These are phyloP conservation scores for Testicularia cyperi DNA, from an alignment of 1,284 basidiomycete genomes.

Conservation along the genomic window DNA sequence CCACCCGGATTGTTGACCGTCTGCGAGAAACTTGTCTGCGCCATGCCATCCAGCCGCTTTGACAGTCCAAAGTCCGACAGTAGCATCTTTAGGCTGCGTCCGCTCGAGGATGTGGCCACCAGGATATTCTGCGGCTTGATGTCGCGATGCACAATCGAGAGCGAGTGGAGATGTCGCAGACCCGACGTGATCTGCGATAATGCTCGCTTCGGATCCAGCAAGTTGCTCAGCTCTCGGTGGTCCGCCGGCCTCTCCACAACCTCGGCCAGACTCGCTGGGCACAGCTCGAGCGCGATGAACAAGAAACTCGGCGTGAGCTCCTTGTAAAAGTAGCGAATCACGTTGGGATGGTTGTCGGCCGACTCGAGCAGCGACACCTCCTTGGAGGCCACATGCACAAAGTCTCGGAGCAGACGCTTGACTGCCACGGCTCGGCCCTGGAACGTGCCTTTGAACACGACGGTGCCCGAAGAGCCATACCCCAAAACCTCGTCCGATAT, in stretches of 20 bases:
- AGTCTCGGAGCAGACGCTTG: conserved; percentile 91
- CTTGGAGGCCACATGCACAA: conserved; percentile 88
- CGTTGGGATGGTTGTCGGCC: conserved; percentile 91
- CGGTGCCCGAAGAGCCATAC: conserved; percentile 93
- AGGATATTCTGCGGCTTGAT: conserved; percentile 99
- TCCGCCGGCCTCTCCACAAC: conserved; percentile 70
- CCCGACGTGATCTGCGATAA: conserved; percentile 84
- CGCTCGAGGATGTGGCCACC: conserved; percentile 62
- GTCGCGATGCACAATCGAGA: conserved; percentile 96
- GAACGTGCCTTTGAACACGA: conserved; percentile 88
- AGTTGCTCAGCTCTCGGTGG: conserved; percentile 40
- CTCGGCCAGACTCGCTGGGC: conserved; percentile 90
- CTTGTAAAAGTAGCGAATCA: conserved; percentile 95
- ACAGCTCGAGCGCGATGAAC: conserved; percentile 95
- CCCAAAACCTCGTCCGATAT: conserved; percentile 62
- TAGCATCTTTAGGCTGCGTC: conserved; percentile 53
- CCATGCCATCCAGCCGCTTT: conserved; percentile 54
- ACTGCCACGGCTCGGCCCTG: conserved; percentile 95
- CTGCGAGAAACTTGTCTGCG: conserved; percentile 57
- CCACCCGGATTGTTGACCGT: conserved; percentile 57
- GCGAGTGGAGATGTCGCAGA: conserved; percentile 82
- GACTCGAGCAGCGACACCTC: conserved; percentile 92
- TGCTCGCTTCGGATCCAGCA: conserved; percentile 75
- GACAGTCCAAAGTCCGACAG: conserved; percentile 59
- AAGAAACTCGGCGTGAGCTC: conserved; percentile 77